phyloP scores from a whole-genome alignment of 164 flowering plant species.

The Tetracentron sinense region DNA sequence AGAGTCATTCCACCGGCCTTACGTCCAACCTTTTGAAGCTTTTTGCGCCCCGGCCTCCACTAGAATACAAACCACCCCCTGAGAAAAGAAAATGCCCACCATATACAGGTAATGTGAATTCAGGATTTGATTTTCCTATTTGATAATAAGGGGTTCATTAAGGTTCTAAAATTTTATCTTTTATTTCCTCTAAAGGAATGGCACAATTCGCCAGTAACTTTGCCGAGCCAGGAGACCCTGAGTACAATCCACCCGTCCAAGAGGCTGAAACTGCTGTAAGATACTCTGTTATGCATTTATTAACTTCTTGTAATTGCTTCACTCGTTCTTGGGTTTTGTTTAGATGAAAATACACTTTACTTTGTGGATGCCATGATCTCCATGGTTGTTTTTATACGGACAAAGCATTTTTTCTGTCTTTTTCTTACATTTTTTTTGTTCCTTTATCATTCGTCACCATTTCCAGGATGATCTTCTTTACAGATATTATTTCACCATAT shows the following conservation, averaged over 20 bases:
- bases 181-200: conserved; percentile 51
- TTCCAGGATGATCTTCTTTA: too few relatives aligned
- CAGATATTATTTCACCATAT: too few relatives aligned
- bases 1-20: conserved; percentile 95
- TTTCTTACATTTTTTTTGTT: too few relatives aligned
- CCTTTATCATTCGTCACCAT: too few relatives aligned
- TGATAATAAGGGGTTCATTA: not conserved
- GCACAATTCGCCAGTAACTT: conserved; percentile 80
- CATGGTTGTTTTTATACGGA: too few relatives aligned
- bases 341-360: too few relatives aligned
- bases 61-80: conserved; percentile 88
- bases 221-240: conserved; percentile 90
- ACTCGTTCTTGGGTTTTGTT: too few relatives aligned
- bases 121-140: not conserved
- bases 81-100: conserved; percentile 94
- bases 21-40: conserved; percentile 84
- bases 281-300: conserved; percentile 6
- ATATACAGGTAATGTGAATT: conserved; percentile 51
- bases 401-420: too few relatives aligned
- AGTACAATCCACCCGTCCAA: conserved; percentile 84
- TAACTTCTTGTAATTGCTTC: too few relatives aligned
- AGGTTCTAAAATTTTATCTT: too few relatives aligned
- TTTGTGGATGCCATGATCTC: too few relatives aligned
- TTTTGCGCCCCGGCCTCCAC: conserved; percentile 91
- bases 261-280: conserved; percentile 86